phyloP scores from a whole-genome alignment of 768 basidiomycete species.

The Dictyophora rubrovolvata region DNA sequence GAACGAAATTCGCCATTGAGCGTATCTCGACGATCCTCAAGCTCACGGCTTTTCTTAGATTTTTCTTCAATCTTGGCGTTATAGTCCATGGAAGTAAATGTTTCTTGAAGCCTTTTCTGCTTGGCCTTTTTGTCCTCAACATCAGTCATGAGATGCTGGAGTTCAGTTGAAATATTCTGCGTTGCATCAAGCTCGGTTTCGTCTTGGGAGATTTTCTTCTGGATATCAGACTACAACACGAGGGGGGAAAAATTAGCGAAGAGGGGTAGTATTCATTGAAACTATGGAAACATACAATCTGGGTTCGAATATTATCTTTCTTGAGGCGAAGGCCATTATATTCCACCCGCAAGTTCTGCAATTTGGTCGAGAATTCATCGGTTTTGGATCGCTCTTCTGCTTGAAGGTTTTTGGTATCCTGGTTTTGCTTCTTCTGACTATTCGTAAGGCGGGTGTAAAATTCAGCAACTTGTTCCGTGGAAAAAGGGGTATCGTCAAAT shows the following conservation, averaged over 20 bases:
- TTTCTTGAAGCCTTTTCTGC: slow-evolving; percentile 47
- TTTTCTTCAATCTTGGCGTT: slow-evolving; percentile 55
- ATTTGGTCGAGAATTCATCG: slow-evolving; percentile 56
- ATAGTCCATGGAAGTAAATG: slow-evolving; percentile 50
- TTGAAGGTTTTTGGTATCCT: slow-evolving; percentile 59
- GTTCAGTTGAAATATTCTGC: slow-evolving; percentile 41
- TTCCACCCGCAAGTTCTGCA: slow-evolving; percentile 45
- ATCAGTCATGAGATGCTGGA: slow-evolving; percentile 46
- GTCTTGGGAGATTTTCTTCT: slow-evolving; percentile 34
- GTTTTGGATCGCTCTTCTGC: slow-evolving; percentile 51
- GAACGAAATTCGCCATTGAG: slow-evolving; percentile 61
- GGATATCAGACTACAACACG: slow-evolving; percentile 3
- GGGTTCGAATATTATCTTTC: slow-evolving; percentile 39
- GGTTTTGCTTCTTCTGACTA: slow-evolving; percentile 49
- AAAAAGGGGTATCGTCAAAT: slow-evolving; percentile 59
- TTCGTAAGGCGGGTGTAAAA: slow-evolving; percentile 61
- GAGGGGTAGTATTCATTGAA: no score
- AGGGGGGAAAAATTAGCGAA: background rate
- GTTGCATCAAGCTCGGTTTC: slow-evolving; percentile 50
- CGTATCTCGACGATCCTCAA: slow-evolving; percentile 62
- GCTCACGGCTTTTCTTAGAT: slow-evolving; percentile 36
- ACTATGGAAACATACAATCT: slow-evolving; percentile 36
- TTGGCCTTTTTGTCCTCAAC: slow-evolving; percentile 60
- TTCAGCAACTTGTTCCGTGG: slow-evolving; percentile 59
- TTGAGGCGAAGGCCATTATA: slow-evolving; percentile 46